Base-by-base conservation (phyloP, 2,329 filamentous ascomycete species). In the Penicillium sp. region DNA sequence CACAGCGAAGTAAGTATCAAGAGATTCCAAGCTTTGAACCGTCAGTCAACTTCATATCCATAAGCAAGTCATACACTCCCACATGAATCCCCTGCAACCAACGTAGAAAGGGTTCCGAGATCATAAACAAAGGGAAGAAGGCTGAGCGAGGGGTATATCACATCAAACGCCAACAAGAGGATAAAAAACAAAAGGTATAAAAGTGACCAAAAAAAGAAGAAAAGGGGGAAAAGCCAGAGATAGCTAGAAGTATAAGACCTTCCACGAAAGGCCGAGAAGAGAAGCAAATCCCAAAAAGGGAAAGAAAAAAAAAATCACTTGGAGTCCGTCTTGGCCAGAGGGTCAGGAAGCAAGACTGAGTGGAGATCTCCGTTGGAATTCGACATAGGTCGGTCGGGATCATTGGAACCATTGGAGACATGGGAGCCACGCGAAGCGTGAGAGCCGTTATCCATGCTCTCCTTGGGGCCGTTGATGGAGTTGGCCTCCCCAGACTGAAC, bases 111-210 rank as follows among this genome's bases (percentile, higher is more conserved):
- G 47, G 58, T 46, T 49, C 49, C 50, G 52, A 54, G 50, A 54
- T 59, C 59, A 52, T 38, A 61, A 64, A 54, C 62, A 59, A 65
- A 58, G 50, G 60, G 58, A 59, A 60, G 54, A 60, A 62, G 57
- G 63, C 55, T 61, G 62, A 69, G 64, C 65, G 64, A 68, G 67
- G 71, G 71, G 71, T 73, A 73, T 73, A 73, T 73, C 71, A 70
- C 70, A 71, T 70, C 59, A 61, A 72, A 73, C 69, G 71, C 69
- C 71, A 63, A 32, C 54, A 59, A 54, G 4, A 36, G 34, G 13
- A 36, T 46, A 48, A n/a, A 52, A 51, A 46, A 43, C 36, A 53
- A 54, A 49, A n/a, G 31, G 40, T 45, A 55, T 46, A 43, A 49
- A 36, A 39, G 43, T 24, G 56, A 47, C 10, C 14, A 34, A 40